Conservation (phyloP, 2,329 filamentous ascomycete genomes). For the Hymenoscyphus fraxineus region DNA sequence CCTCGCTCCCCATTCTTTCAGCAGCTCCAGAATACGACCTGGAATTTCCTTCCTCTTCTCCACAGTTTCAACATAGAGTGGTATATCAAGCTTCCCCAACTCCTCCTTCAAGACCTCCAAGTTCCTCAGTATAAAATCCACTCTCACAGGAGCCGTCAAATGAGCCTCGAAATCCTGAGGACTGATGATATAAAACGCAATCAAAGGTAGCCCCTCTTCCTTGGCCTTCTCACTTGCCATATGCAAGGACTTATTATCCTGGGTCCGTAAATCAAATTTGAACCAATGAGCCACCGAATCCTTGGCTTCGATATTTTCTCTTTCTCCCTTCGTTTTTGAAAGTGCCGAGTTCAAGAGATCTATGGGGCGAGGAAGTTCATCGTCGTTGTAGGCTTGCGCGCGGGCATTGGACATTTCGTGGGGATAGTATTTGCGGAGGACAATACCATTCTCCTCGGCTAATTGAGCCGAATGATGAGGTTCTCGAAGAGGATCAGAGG, state of each 20-base stretch:
- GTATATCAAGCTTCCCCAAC: constrained; percentile 68
- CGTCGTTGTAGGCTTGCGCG: constrained; percentile 68
- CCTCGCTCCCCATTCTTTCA: constrained; percentile 67
- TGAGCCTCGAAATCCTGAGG: constrained; percentile 85
- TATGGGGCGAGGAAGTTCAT: constrained; percentile 68
- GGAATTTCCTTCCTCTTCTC: constrained; percentile 61
- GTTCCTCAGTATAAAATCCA: constrained; percentile 78
- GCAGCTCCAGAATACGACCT: constrained; percentile 58
- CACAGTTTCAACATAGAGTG: constrained; percentile 70
- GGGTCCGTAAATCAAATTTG: constrained; percentile 71
- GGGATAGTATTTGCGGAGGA: constrained; percentile 75
- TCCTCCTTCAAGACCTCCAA: constrained; percentile 63
- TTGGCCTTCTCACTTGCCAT: constrained; percentile 65
- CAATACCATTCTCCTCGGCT: constrained; percentile 54
- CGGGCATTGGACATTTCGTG: constrained; percentile 80
- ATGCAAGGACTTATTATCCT: constrained; percentile 70
- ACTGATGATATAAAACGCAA: constrained; percentile 75
- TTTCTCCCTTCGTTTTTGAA: constrained; percentile 52
- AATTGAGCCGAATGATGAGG: constrained; percentile 36
- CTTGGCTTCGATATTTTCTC: constrained; percentile 50
- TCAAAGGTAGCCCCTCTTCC: constrained; percentile 64
- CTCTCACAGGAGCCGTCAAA: constrained; percentile 64
- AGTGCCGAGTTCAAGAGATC: constrained; percentile 61
- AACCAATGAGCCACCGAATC: constrained; percentile 83
- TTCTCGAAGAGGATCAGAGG: constrained; percentile 22